phyloP scores from a whole-genome alignment of 257 asterid genomes.

The Solanum rostratum region DNA sequence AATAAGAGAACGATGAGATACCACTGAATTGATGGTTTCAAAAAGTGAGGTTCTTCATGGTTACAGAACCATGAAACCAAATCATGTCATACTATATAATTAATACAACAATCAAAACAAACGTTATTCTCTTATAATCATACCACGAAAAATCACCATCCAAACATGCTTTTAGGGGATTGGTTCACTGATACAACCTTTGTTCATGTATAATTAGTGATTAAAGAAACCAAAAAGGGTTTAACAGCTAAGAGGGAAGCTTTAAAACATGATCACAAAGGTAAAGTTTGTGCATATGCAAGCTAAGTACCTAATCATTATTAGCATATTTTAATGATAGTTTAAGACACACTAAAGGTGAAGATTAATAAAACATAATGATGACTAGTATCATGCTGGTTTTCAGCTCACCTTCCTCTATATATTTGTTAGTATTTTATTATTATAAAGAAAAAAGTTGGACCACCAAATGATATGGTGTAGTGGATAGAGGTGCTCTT shows the following conservation, averaged over 20 bases:
- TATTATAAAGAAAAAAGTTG: neutral
- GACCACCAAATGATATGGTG: too few relatives aligned
- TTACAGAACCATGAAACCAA: too few relatives aligned
- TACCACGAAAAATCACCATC: too few relatives aligned
- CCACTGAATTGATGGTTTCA: too few relatives aligned
- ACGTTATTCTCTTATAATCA: too few relatives aligned
- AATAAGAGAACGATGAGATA: too few relatives aligned
- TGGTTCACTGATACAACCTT: neutral
- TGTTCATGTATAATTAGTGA: neutral
- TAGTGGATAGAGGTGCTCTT: too few relatives aligned
- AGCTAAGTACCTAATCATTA: slow-evolving; percentile 7
- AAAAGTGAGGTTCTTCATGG: too few relatives aligned
- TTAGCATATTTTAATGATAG: neutral
- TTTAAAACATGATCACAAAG: slow-evolving; percentile 19
- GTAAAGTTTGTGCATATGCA: slow-evolving; percentile 5
- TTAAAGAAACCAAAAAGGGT: neutral
- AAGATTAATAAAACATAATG: neutral
- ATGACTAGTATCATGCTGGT: neutral
- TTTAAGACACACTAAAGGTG: neutral
- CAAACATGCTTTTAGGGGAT: neutral
- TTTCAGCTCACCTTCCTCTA: neutral
- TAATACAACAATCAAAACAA: too few relatives aligned
- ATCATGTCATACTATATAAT: too few relatives aligned
- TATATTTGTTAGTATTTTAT: neutral
- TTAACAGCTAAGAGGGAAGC: slow-evolving; percentile 28